These are phyloP conservation scores for Westerdykella ornata DNA, from an alignment of 2,329 filamentous ascomycete genomes.

Conservation along the genomic window DNA sequence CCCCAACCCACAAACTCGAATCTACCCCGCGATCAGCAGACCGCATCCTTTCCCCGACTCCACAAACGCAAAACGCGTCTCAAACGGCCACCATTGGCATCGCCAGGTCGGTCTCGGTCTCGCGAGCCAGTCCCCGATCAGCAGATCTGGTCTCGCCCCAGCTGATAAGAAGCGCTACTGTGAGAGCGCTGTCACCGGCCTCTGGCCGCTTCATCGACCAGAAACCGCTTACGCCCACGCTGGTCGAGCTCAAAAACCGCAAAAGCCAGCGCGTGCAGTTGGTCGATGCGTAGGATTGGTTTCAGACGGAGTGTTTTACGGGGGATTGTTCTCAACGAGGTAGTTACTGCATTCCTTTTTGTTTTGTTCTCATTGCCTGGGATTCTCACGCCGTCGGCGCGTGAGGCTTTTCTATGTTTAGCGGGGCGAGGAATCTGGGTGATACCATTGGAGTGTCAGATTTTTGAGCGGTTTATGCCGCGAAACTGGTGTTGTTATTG, in stretches of 20 bases:
- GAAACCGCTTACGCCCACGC: slow-evolving; percentile 28
- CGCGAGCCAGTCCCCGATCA: slow-evolving; percentile 17
- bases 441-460: too few relatives aligned
- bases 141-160: slow-evolving; percentile 9
- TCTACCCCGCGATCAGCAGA: slow-evolving; percentile 12
- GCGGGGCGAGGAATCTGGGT: too few relatives aligned
- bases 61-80: slow-evolving; percentile 4
- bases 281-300: slow-evolving; percentile 21
- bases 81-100: slow-evolving; percentile 26
- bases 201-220: slow-evolving; percentile 22
- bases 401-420: too few relatives aligned
- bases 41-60: slow-evolving; percentile 6
- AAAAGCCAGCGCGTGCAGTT: slow-evolving; percentile 33
- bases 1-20: slow-evolving; percentile 6
- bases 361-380: too few relatives aligned
- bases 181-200: slow-evolving; percentile 6
- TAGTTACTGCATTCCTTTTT: too few relatives aligned
- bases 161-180: slow-evolving; percentile 12
- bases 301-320: too few relatives aligned
- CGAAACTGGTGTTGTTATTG: too few relatives aligned
- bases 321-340: too few relatives aligned
- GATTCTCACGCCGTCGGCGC: too few relatives aligned
- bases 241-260: slow-evolving; percentile 33
- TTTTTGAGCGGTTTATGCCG: too few relatives aligned
- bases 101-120: slow-evolving; percentile 29